Evolutionary conservation across 106 monocot species (phyloP).

Genomic region (Dendrobium catenatum): DNA sequence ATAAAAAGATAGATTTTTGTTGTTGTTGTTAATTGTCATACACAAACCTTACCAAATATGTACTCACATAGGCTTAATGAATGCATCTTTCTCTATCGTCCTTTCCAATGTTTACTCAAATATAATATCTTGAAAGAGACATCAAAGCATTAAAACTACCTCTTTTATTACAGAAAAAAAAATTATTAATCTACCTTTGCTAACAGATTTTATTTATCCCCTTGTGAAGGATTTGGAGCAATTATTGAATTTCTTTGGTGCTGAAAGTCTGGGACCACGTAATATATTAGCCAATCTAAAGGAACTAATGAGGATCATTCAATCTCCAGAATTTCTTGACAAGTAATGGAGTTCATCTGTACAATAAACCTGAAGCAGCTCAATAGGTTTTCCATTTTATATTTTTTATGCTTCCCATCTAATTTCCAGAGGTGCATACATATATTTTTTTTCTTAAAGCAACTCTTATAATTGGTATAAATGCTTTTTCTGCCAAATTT

Average conservation of each 20-base stretch:
- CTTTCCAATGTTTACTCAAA: too few relatives aligned
- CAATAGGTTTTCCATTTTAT: neutral
- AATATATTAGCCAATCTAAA: slow-evolving; percentile 76
- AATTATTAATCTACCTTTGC: too few relatives aligned
- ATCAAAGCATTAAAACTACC: too few relatives aligned
- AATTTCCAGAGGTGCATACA: neutral
- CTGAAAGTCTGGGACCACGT: slow-evolving; percentile 75
- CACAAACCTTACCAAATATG: too few relatives aligned
- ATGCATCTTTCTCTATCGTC: too few relatives aligned
- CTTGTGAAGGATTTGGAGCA: slow-evolving; percentile 70
- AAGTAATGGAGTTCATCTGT: slow-evolving; percentile 17
- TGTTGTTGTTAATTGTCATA: too few relatives aligned
- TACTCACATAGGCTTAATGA: too few relatives aligned
- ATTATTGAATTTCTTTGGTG: slow-evolving; percentile 72
- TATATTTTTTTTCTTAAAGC: neutral
- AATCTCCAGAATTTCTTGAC: slow-evolving; percentile 43
- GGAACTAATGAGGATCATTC: slow-evolving; percentile 62
- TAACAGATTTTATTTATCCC: neutral
- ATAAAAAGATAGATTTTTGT: too few relatives aligned
- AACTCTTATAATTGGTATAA: neutral
- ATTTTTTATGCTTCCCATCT: neutral
- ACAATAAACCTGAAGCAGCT: neutral
- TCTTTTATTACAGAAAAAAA: too few relatives aligned
- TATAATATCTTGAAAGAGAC: too few relatives aligned
- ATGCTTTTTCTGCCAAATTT: too few relatives aligned